These are phyloP conservation scores for Collybiopsis confluens DNA, from an alignment of 768 basidiomycete species.

Conservation along the genomic window DNA sequence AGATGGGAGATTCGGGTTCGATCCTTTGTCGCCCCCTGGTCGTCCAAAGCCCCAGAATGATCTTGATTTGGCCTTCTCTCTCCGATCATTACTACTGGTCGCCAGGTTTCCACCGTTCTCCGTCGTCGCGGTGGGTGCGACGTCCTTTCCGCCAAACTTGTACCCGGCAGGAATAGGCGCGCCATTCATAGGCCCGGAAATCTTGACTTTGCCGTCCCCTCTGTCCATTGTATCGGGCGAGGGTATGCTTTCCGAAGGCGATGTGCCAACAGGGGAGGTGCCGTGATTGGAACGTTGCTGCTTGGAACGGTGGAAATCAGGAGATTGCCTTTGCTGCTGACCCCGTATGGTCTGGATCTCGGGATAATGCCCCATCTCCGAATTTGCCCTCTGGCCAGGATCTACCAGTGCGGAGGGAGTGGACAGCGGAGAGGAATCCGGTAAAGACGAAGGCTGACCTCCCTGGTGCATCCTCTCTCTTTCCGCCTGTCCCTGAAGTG, in stretches of 20 bases:
- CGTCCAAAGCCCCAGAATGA: conserved; percentile 92
- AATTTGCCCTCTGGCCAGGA: conserved; percentile 60
- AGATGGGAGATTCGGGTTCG: conserved; percentile 14
- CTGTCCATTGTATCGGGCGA: conserved; percentile 55
- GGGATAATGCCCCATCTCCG: conserved; percentile 78
- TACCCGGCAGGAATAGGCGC: conserved; percentile 82
- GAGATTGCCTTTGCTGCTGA: conserved; percentile 41
- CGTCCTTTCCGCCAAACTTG: conserved; percentile 84
- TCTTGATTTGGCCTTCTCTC: conserved; percentile 89
- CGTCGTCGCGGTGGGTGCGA: conserved; percentile 15
- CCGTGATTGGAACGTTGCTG: conserved; percentile 58
- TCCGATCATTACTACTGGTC: conserved; percentile 50
- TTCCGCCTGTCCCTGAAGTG: conserved; percentile 38
- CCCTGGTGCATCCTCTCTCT: conserved; percentile 36
- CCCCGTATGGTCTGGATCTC: conserved; percentile 44
- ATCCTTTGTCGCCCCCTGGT: conserved; percentile 38
- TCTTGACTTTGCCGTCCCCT: conserved; percentile 63
- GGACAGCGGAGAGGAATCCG: conserved; percentile 60
- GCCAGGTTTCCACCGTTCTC: conserved; percentile 28
- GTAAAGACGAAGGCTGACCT: conserved; percentile 46
- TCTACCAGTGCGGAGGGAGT: conserved; percentile 41
- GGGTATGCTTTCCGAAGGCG: conserved; percentile 45
- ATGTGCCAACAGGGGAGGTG: conserved; percentile 41
- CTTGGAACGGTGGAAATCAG: conserved; percentile 50
- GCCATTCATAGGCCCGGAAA: conserved; percentile 84